A percentile compares a stretch with the other conserved stretches of the same genome.
Evolutionary conservation across 164 flowering plant species (phyloP).

Genomic region (Amborella trichopoda): DNA sequence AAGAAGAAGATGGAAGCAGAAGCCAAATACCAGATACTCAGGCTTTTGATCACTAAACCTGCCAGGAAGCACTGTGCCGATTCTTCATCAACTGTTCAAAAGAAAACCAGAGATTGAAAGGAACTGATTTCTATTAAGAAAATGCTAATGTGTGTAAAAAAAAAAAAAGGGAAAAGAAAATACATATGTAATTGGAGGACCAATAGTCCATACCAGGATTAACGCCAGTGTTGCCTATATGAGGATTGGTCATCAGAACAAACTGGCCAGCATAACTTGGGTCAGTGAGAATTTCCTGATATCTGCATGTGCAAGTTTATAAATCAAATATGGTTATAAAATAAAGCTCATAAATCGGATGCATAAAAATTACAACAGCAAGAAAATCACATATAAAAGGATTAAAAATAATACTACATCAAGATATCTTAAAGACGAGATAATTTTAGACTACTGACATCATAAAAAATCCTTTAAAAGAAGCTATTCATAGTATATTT

Average conservation of each 20-base stretch:
- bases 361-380: no score
- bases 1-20: background rate
- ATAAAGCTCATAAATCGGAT: no score
- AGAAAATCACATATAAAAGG: no score
- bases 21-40: conserved; percentile 11
- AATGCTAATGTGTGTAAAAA: background rate
- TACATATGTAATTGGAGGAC: no score
- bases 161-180: background rate
- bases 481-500: no score
- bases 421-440: no score
- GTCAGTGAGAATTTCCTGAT: conserved; percentile 14
- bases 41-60: conserved; percentile 13
- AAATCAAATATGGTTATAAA: no score
- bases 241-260: conserved; percentile 19
- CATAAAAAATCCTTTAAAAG: no score
- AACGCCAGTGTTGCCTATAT: conserved; percentile 16
- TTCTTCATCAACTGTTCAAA: conserved; percentile 11
- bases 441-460: no score
- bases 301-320: conserved; percentile 7
- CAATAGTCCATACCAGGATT: conserved; percentile 8
- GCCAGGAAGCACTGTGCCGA: conserved; percentile 12
- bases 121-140: no score
- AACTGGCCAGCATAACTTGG: conserved; percentile 17
- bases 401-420: no score
- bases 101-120: background rate